Base-by-base conservation (phyloP, 805 yeast genomes). In the Debaryomyces tyrocola region DNA sequence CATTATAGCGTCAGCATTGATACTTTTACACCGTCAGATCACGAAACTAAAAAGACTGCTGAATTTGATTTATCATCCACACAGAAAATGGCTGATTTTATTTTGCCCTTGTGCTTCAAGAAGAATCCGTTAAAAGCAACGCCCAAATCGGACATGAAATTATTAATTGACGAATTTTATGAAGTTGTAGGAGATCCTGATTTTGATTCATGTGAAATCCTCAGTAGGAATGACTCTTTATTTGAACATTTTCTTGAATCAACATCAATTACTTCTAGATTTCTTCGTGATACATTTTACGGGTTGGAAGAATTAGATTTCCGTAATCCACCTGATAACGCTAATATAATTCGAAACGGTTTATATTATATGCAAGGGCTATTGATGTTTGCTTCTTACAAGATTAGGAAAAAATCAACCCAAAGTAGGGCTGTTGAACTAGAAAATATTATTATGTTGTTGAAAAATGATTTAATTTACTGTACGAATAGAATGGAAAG, bases 341-440 rank as follows among this genome's bases (percentile, higher is more conserved):
- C 41, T 14, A 65, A 67, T 4, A 59, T 64, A 0, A 70, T 79
- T 4, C 60, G 69, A 2, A 60, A 66, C 14, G 96, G 95, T 0
- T 64, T 90, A 2, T 89, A 85, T 57, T 86, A 77, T 56, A 58
- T 85, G 41, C 84, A 86, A 57, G 96, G 87, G 0, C 75, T 84
- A 1, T 70, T 85, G 28, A 79, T 84, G 18, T 73, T 90, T 48
- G 78, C 87, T n/a, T 69, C 84, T 15, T 90, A 83, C 68, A 84
- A 74, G 48, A 70, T 80, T 9, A 71, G 97, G 39, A 87, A 87
- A 57, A 80, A 90, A 48, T 77, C 87, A 2, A 81, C 84, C 74
- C 95, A 90, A 52, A 87, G 91, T 9, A 74, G 96, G 46, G 82
- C 86, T 0, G 87, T 90, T 4, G 97, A 90, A 57, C 62, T 92